Conservation (phyloP, 192 early-diverging fungal genomes). For the Coemansia umbellata region DNA sequence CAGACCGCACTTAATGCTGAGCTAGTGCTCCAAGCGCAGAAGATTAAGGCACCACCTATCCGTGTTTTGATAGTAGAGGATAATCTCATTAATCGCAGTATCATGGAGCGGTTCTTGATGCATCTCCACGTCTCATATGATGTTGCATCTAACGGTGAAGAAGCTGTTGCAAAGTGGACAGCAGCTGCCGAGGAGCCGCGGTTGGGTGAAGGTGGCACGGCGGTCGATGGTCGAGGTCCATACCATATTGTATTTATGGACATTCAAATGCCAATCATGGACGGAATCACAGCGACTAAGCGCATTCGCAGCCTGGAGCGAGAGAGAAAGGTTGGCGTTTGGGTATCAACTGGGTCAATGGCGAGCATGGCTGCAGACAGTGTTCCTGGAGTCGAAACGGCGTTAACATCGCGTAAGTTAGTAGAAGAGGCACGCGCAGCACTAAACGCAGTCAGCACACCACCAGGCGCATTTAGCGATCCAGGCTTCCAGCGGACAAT, state of each 20-base stretch:
- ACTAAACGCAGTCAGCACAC: neutral
- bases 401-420: neutral
- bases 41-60: conserved; percentile 40
- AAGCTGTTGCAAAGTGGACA: conserved; percentile 79
- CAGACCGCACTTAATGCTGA: neutral
- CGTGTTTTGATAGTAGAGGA: conserved; percentile 83
- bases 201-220: neutral
- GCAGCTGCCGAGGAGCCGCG: conserved; percentile 27
- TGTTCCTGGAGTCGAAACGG: conserved; percentile 39
- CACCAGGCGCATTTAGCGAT: neutral
- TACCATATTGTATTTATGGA: conserved; percentile 80
- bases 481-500: neutral
- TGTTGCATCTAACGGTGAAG: conserved; percentile 74
- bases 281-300: conserved; percentile 80
- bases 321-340: conserved; percentile 43
- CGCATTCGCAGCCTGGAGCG: conserved; percentile 68
- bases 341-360: conserved; percentile 50
- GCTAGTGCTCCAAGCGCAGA: neutral
- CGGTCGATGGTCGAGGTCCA: conserved; percentile 35
- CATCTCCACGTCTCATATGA: conserved; percentile 68
- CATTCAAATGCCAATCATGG: conserved; percentile 87
- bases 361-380: conserved; percentile 80
- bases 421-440: neutral
- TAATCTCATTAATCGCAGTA: conserved; percentile 69
- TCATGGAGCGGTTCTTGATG: conserved; percentile 68